Conservation (phyloP, 2,329 filamentous ascomycete genomes). For the Capronia americana region DNA sequence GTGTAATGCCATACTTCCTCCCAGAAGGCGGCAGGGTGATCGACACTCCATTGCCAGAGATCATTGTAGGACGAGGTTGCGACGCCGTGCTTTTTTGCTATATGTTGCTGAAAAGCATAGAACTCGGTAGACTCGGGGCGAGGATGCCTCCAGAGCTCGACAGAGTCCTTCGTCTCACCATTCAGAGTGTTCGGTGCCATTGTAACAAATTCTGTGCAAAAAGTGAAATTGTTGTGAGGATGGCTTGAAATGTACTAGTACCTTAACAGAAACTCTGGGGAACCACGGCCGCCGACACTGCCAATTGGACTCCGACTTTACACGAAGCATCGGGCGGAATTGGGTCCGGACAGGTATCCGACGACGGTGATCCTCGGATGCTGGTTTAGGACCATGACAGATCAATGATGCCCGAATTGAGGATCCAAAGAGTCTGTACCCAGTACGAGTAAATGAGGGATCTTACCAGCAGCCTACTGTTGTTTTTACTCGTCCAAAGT, state of each 20-base stretch:
- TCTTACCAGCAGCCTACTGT: background rate
- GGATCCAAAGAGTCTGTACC: background rate
- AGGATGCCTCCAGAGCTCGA: conserved; percentile 74
- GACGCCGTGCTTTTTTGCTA: conserved; percentile 72
- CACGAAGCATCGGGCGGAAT: conserved; percentile 15
- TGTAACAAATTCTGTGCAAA: conserved; percentile 5
- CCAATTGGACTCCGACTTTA: conserved; percentile 13
- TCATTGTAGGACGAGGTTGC: conserved; percentile 70
- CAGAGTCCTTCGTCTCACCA: conserved; percentile 23
- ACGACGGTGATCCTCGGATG: background rate
- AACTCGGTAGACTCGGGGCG: conserved; percentile 72
- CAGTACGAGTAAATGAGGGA: background rate
- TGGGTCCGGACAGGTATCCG: background rate
- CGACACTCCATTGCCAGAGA: conserved; percentile 86
- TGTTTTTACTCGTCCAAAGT: background rate
- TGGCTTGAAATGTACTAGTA: conserved; percentile 14
- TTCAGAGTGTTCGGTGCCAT: conserved; percentile 29
- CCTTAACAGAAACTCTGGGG: conserved; percentile 9
- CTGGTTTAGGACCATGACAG: background rate
- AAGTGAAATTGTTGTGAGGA: conserved; percentile 6
- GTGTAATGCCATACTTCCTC: conserved; percentile 83
- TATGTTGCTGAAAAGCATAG: conserved; percentile 71
- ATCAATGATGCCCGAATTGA: background rate
- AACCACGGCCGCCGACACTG: background rate
- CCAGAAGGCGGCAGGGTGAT: conserved; percentile 80